Conservation (phyloP, 2,329 filamentous ascomycete genomes). For the Colletotrichum trifolii region DNA sequence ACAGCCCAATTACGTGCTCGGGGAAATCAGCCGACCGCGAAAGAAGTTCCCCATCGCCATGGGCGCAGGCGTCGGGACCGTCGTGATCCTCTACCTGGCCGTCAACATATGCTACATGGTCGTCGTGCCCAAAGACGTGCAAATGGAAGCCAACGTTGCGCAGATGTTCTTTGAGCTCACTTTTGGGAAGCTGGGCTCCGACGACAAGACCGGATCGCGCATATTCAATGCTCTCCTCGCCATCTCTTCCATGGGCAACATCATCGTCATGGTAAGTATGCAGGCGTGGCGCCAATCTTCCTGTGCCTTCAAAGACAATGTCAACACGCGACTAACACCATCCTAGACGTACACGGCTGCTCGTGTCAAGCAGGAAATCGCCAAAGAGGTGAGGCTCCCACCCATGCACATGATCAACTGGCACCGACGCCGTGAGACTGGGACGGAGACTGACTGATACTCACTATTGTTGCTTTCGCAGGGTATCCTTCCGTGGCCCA, state of each 20-base stretch:
- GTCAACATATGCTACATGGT: conserved; percentile 56
- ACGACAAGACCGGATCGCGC: conserved; percentile 43
- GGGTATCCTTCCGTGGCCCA: conserved; percentile 62
- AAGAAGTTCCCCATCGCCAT: conserved; percentile 48
- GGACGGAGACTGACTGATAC: background rate
- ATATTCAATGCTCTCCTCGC: conserved; percentile 63
- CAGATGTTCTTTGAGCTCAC: conserved; percentile 49
- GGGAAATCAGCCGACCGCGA: conserved; percentile 46
- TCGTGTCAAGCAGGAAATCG: conserved; percentile 69
- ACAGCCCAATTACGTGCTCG: conserved; percentile 51
- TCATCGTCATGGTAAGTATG: conserved; percentile 58
- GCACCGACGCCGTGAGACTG: background rate
- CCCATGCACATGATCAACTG: background rate
- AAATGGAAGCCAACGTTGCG: conserved; percentile 42
- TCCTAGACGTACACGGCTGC: conserved; percentile 61
- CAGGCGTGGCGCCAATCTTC: background rate
- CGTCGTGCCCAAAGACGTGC: conserved; percentile 43
- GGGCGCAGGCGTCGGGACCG: conserved; percentile 43
- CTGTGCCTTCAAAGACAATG: too few species aligned
- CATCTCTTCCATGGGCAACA: conserved; percentile 65
- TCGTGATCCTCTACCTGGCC: conserved; percentile 48
- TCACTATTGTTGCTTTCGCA: background rate
- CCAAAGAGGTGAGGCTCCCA: conserved; percentile 54
- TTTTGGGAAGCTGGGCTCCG: conserved; percentile 42
- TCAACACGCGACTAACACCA: background rate